phyloP scores from a whole-genome alignment of 306 rosid genomes.

The Prunus armeniaca region DNA sequence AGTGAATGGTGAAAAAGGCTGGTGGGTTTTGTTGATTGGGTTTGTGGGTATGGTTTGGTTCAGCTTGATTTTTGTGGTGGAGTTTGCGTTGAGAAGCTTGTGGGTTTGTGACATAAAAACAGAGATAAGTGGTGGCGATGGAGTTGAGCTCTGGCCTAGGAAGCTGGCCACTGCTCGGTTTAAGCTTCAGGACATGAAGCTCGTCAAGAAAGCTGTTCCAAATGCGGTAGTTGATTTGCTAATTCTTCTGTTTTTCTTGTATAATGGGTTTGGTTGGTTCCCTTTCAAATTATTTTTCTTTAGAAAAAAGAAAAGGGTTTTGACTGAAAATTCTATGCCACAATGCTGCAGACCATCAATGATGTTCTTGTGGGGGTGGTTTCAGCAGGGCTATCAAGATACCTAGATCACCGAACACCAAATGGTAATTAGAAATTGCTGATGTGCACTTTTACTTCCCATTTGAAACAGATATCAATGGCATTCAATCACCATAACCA shows the following conservation, averaged over 20 bases:
- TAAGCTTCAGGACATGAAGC: constrained; percentile 59
- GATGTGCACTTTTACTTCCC: neutral
- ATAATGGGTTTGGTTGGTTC: no score
- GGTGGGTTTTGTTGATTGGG: constrained; percentile 18
- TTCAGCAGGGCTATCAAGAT: constrained; percentile 73
- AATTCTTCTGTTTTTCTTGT: no score
- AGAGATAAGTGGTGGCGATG: constrained; percentile 56
- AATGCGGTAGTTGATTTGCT: no score
- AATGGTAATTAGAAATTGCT: constrained; percentile 43
- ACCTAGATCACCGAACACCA: constrained; percentile 57
- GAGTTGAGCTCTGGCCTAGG: constrained; percentile 88
- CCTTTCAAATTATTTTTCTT: no score
- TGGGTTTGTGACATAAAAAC: constrained; percentile 63
- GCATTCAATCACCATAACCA: neutral
- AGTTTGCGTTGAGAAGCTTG: constrained; percentile 39
- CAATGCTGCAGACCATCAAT: constrained; percentile 78
- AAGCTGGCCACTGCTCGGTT: constrained; percentile 66
- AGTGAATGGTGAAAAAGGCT: neutral
- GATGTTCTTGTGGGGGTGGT: constrained; percentile 76
- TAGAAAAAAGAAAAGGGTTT: neutral
- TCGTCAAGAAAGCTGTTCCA: no score
- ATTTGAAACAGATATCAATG: neutral
- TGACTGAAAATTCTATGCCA: constrained; percentile 13
- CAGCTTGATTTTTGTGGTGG: constrained; percentile 40
- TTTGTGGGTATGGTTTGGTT: constrained; percentile 32